Conservation (phyloP, 2,329 filamentous ascomycete species). For the Fusarium miscanthi region DNA sequence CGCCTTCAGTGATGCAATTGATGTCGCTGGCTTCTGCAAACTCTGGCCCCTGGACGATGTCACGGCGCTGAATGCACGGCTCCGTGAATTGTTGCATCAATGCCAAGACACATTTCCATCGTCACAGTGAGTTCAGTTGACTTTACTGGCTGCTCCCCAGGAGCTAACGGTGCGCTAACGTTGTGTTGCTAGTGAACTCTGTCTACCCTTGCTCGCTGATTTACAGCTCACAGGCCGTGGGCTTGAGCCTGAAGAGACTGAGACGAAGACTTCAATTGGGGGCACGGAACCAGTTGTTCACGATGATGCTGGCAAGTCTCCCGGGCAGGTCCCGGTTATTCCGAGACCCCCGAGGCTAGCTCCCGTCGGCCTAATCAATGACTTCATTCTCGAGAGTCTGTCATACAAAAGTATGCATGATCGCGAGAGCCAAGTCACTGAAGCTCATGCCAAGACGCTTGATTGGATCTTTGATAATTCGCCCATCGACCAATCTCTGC, state of each 20-base stretch:
- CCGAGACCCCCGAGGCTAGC: constrained; percentile 4
- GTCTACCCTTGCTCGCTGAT: neutral
- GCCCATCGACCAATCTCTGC: neutral
- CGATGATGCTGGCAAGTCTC: neutral
- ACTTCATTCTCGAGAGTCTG: constrained; percentile 48
- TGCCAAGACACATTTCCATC: constrained; percentile 14
- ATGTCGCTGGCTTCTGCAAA: constrained; percentile 11
- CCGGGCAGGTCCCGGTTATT: neutral
- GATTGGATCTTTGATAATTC: constrained; percentile 51
- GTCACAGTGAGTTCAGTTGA: constrained; percentile 12
- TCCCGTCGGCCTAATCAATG: constrained; percentile 41
- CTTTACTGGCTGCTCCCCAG: neutral
- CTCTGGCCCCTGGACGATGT: constrained; percentile 39
- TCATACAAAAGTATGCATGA: constrained; percentile 49
- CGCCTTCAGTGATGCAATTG: neutral
- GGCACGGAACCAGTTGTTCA: neutral
- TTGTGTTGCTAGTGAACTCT: neutral
- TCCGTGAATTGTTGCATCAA: constrained; percentile 26
- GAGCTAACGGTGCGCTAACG: neutral
- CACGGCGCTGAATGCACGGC: constrained; percentile 27
- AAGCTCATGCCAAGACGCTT: constrained; percentile 49
- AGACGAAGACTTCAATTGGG: neutral
- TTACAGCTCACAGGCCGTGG: neutral
- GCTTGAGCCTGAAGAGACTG: neutral
- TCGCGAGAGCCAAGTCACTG: constrained; percentile 47